phyloP scores from a whole-genome alignment of 352 stramenopile species.

The Globisporangium megalacanthum region DNA sequence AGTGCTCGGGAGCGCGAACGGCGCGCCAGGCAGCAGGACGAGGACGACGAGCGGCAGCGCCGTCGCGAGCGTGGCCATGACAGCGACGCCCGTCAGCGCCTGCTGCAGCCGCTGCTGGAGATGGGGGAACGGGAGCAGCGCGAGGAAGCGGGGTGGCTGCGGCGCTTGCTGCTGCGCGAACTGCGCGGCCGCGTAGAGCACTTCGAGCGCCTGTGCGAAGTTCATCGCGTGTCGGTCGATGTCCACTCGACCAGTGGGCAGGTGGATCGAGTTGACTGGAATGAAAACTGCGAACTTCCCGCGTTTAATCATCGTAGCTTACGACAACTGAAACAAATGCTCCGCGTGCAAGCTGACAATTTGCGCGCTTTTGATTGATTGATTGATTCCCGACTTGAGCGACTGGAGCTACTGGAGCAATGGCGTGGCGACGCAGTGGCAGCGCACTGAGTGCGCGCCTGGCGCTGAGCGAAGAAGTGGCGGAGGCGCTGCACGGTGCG shows the following conservation, averaged over 20 bases:
- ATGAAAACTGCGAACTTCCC: too few relatives aligned
- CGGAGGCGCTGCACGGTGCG: constrained; percentile 39
- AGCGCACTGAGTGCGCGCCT: constrained; percentile 34
- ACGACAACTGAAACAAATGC: not conserved
- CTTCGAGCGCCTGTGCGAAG: constrained; percentile 41
- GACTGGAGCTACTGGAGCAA: not conserved
- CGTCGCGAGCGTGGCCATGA: not conserved
- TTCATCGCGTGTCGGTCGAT: constrained; percentile 20
- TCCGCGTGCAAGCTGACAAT: too few relatives aligned
- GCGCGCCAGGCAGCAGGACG: constrained; percentile 25
- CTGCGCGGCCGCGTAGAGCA: constrained; percentile 37
- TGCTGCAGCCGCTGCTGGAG: constrained; percentile 55
- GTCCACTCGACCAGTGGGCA: too few relatives aligned
- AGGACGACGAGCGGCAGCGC: constrained; percentile 22
- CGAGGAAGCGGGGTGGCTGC: not conserved
- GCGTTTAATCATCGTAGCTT: not conserved
- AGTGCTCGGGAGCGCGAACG: constrained; percentile 22
- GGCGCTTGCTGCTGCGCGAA: constrained; percentile 12
- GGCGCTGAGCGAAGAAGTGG: constrained; percentile 46
- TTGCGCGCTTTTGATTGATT: too few relatives aligned
- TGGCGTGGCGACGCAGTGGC: constrained; percentile 39
- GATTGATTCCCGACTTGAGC: too few relatives aligned
- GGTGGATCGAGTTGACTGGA: not conserved
- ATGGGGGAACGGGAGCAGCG: constrained; percentile 25
- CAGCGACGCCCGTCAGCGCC: constrained; percentile 33